Conservation (phyloP, 83 land plant species). For the Larix sibirica region DNA sequence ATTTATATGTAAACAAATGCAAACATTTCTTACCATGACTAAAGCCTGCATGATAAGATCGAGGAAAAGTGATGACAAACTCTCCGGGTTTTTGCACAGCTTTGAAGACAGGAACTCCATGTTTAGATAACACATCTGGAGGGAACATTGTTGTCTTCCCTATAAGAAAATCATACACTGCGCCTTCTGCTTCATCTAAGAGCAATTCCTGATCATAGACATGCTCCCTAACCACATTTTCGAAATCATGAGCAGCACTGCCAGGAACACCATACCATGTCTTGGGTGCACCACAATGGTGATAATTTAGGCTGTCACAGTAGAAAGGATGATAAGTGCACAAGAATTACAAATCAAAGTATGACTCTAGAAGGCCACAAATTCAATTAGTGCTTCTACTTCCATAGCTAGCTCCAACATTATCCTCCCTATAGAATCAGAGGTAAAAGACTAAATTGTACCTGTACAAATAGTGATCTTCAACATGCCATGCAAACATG, state of each 20-base stretch:
- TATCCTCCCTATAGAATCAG: background rate
- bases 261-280: slow-evolving; percentile 97
- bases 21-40: slow-evolving; percentile 76
- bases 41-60: slow-evolving; percentile 98
- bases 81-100: slow-evolving; percentile 98
- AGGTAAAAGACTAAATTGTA: slow-evolving; percentile 15
- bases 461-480: slow-evolving; percentile 95
- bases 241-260: slow-evolving; percentile 72
- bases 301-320: slow-evolving; percentile 80
- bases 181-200: slow-evolving; percentile 66
- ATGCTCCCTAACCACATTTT: slow-evolving; percentile 67
- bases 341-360: background rate
- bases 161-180: slow-evolving; percentile 81
- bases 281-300: slow-evolving; percentile 94
- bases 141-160: slow-evolving; percentile 81
- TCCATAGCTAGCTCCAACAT: background rate
- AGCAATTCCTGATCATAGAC: slow-evolving; percentile 69
- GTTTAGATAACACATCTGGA: slow-evolving; percentile 56
- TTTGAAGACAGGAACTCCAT: slow-evolving; percentile 74
- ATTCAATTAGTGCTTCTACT: background rate
- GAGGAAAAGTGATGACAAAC: slow-evolving; percentile 92
- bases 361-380: background rate
- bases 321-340: slow-evolving; percentile 6
- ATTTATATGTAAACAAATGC: background rate
- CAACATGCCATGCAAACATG: slow-evolving; percentile 97